Conservation (phyloP, 768 basidiomycete species). For the Termitomyces sp. region DNA sequence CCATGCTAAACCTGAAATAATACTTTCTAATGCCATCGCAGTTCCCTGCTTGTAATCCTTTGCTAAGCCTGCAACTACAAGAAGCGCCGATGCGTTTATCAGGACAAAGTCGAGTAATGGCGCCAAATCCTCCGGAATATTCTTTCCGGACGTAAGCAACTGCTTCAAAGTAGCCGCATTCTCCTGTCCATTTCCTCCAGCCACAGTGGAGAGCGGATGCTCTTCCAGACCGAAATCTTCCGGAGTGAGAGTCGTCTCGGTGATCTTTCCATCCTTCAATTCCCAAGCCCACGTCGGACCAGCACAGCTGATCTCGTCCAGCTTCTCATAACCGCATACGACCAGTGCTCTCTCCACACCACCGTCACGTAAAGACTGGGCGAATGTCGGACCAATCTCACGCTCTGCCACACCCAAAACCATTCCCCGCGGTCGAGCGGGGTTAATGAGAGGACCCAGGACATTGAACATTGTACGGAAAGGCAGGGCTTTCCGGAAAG, state of each 20-base stretch:
- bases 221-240: conserved; percentile 70
- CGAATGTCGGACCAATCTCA: conserved; percentile 79
- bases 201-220: conserved; percentile 67
- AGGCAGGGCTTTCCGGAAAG: conserved; percentile 79
- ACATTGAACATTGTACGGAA: conserved; percentile 98
- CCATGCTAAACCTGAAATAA: conserved; percentile 58
- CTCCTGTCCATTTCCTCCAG: conserved; percentile 67
- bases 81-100: conserved; percentile 83
- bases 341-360: conserved; percentile 84
- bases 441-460: conserved; percentile 92
- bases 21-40: conserved; percentile 54
- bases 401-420: conserved; percentile 85
- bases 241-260: conserved; percentile 57
- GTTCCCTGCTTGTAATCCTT: conserved; percentile 67
- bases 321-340: conserved; percentile 85
- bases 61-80: conserved; percentile 81
- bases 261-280: conserved; percentile 64
- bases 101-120: conserved; percentile 84
- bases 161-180: conserved; percentile 72
- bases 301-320: conserved; percentile 95
- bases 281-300: conserved; percentile 87
- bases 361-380: conserved; percentile 61
- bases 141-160: conserved; percentile 54
- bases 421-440: conserved; percentile 81
- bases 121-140: conserved; percentile 49